phyloP scores from a whole-genome alignment of 2,329 filamentous ascomycete genomes.

The Diaporthe longicolla region DNA sequence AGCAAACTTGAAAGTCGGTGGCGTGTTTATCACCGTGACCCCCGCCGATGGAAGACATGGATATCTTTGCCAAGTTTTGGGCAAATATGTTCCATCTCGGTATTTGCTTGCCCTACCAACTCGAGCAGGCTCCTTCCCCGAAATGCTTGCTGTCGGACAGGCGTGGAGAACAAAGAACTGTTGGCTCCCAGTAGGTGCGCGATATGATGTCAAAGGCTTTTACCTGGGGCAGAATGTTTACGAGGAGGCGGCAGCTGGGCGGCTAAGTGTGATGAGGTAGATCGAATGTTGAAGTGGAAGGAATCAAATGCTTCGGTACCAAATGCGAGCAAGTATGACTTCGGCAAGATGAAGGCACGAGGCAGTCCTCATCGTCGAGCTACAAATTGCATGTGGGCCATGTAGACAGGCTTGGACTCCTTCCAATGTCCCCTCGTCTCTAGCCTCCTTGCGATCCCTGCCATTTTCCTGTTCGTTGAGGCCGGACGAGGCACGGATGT shows the following conservation, averaged over 20 bases:
- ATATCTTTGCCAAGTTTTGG: slow-evolving; percentile 26
- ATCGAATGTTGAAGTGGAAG: slow-evolving; percentile 45
- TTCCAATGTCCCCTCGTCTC: too few relatives aligned
- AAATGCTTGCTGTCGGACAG: slow-evolving; percentile 33
- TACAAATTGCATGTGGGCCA: not conserved
- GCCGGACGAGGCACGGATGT: not conserved
- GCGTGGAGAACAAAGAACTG: slow-evolving; percentile 41
- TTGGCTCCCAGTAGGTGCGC: slow-evolving; percentile 34
- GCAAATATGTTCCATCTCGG: slow-evolving; percentile 3
- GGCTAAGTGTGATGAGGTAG: too few relatives aligned
- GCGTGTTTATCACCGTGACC: slow-evolving; percentile 52
- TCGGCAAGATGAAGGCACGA: slow-evolving; percentile 35
- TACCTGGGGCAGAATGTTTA: slow-evolving; percentile 50
- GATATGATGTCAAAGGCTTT: slow-evolving; percentile 48
- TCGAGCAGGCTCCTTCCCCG: slow-evolving; percentile 31
- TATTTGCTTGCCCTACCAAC: slow-evolving; percentile 15
- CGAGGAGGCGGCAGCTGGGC: slow-evolving; percentile 45
- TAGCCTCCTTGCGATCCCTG: not conserved
- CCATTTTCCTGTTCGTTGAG: not conserved
- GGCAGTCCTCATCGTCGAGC: slow-evolving; percentile 39
- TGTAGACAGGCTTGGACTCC: not conserved
- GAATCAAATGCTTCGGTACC: slow-evolving; percentile 45
- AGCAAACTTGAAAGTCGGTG: slow-evolving; percentile 53
- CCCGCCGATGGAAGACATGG: slow-evolving; percentile 38
- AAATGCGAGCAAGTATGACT: slow-evolving; percentile 21